Conservation (phyloP, 108 stramenopile genomes). For the Fragilaria crotonensis region DNA sequence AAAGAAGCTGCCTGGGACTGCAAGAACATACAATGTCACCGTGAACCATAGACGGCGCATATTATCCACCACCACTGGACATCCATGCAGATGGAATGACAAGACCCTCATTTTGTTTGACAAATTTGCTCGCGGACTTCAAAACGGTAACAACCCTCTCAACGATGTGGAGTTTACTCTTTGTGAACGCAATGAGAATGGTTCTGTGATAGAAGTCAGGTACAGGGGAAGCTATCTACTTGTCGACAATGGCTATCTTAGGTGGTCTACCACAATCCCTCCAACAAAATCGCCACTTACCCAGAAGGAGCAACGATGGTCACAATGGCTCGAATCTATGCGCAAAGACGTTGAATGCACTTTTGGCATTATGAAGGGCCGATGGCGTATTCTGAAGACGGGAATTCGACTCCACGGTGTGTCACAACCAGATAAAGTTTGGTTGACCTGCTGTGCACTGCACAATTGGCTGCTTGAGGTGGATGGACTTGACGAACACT, state of each 20-base stretch:
- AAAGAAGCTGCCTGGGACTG: no score
- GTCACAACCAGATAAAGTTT: conserved; percentile 15
- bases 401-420: conserved; percentile 15
- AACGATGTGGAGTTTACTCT: neutral
- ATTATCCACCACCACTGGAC: conserved; percentile 5
- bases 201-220: neutral
- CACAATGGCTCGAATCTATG: conserved; percentile 25
- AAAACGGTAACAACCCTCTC: no score
- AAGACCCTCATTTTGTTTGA: conserved; percentile 4
- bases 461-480: conserved; percentile 31
- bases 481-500: conserved; percentile 19
- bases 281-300: no score
- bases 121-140: neutral
- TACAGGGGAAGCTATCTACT: conserved; percentile 20
- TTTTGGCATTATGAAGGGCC: no score
- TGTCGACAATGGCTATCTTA: no score
- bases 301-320: no score
- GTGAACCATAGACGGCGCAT: no score
- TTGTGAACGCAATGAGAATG: neutral
- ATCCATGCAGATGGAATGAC: conserved; percentile 13
- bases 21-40: conserved; percentile 1
- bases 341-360: no score
- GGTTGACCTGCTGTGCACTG: conserved; percentile 25
- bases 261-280: no score
- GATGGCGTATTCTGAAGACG: no score